Conservation (phyloP, 1,284 basidiomycete genomes). For the Ceratobasidium sp. region DNA sequence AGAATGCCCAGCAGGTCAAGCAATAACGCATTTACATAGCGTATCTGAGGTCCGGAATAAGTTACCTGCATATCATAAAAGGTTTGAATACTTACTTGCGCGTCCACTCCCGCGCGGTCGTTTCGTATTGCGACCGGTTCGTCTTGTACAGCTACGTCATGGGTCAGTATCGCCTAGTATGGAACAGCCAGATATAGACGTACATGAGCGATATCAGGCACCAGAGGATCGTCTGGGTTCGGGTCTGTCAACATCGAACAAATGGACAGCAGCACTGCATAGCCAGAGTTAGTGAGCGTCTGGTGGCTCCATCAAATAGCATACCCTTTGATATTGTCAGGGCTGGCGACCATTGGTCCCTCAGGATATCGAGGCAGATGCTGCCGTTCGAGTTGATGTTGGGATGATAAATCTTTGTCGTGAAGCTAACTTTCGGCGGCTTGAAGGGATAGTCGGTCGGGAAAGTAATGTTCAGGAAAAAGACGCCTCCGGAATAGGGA, state of each 20-base stretch:
- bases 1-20: neutral
- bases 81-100: conserved; percentile 75
- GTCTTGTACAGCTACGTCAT: conserved; percentile 90
- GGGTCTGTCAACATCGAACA: conserved; percentile 98
- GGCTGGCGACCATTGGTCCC: conserved; percentile 98
- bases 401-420: conserved; percentile 93
- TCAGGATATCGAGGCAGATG: conserved; percentile 97
- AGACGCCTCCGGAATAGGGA: conserved; percentile 95
- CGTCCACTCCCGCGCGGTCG: conserved; percentile 96
- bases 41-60: conserved; percentile 2
- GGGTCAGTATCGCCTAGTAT: conserved; percentile 46
- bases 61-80: neutral
- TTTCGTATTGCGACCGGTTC: conserved; percentile 90
- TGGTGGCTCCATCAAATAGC: conserved; percentile 44
- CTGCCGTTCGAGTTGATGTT: conserved; percentile 99
- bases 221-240: conserved; percentile 91
- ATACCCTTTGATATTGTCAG: conserved; percentile 97
- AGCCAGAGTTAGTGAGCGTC: neutral
- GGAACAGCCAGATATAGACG: conserved; percentile 58
- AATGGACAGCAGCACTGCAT: conserved; percentile 86
- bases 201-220: conserved; percentile 62
- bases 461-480: conserved; percentile 94
- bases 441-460: conserved; percentile 98
- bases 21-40: conserved; percentile 36
- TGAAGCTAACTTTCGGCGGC: conserved; percentile 99